Evolutionary conservation across 306 rosid species (phyloP), one percentile per base, ranked within the genome.

Genomic region (Inga leiocalycina): DNA sequence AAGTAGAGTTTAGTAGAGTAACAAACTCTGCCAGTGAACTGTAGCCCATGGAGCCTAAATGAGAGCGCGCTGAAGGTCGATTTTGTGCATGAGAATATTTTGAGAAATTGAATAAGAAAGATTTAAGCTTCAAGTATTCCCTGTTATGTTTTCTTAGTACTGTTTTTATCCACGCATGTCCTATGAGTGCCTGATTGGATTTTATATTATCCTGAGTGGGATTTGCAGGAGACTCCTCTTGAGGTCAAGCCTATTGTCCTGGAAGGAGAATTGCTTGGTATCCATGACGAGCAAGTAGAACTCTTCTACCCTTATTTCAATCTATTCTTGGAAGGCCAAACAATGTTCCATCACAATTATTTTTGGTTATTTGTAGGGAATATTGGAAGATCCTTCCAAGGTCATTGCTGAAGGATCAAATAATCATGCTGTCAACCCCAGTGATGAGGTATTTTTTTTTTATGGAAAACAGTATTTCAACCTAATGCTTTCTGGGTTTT

Each of bases 231-330:
- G 81, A 84, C 91, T 41, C 88, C 90, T 81, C 51, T 89, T 73
- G 98, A 95, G 78, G 87, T 89, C 85, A 95, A 95, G 86, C 99
- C 98, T 20, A 74, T 86, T 77, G 76, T 89, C 76, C 83, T 77
- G 56, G 93, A 89, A 80, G 85, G 85, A 74, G 92, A 89, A 79
- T 85, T 88, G 79, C 87, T 85, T 13, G 83, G 84, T 78, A 79
- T 87, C 87, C 93, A 79, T 83, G 91, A 91, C 71, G 91, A 89
- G 84, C 91, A 75, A 71, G 99, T 95, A 90, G 76, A 75, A 61
- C 74, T 54, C 81, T 80, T 77, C 10, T 11, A 34, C 76, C 17
- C 41, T 71, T 5, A 56, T 77, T 80, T 73, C 80, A 72, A 71
- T 78, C 65, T 59, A 71, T 86, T 81, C 57, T 80, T 20, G 22